Evolutionary conservation across 345 rosid genomes (phyloP).

Genomic region (Eucalyptus sp.): DNA sequence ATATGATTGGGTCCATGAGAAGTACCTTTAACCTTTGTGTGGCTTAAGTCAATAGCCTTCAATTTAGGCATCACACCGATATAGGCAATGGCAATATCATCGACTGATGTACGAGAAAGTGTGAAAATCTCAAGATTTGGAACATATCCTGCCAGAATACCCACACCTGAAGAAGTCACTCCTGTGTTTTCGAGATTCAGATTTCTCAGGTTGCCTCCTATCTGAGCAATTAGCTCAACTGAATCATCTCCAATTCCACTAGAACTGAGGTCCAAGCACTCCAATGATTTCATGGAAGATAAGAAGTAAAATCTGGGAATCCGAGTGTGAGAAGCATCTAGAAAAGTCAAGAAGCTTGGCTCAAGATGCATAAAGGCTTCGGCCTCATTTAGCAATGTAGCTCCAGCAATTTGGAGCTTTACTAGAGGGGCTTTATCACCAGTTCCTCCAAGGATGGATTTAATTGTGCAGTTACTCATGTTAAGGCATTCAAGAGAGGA

Average conservation of each 20-base stretch:
- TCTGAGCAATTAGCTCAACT: conserved; percentile 28
- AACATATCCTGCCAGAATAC: conserved; percentile 45
- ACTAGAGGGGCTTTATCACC: conserved; percentile 34
- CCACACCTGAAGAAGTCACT: conserved; percentile 59
- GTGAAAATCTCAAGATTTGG: conserved; percentile 55
- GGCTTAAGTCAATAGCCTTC: conserved; percentile 62
- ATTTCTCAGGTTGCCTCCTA: conserved; percentile 51
- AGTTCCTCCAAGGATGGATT: conserved; percentile 24
- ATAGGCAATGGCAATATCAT: conserved; percentile 50
- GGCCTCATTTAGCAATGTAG: conserved; percentile 44
- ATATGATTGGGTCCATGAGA: not conserved
- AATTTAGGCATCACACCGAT: conserved; percentile 48
- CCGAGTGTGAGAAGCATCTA: conserved; percentile 61
- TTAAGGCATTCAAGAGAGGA: conserved; percentile 62
- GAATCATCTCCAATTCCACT: conserved; percentile 60
- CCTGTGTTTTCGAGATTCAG: conserved; percentile 58
- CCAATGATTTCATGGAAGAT: conserved; percentile 36
- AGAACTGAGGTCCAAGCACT: conserved; percentile 68
- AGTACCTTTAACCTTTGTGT: conserved; percentile 59
- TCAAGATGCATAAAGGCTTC: conserved; percentile 36
- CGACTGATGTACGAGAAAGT: conserved; percentile 41
- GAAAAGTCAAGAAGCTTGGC: conserved; percentile 30
- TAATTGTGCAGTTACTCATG: conserved; percentile 64
- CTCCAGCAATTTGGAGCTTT: conserved; percentile 53
- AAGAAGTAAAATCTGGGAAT: conserved; percentile 45